Percentiles rank a stretch among this genome's conserved stretches.
phyloP scores from a whole-genome alignment of 768 basidiomycete species.

The Sutorius australiensis region DNA sequence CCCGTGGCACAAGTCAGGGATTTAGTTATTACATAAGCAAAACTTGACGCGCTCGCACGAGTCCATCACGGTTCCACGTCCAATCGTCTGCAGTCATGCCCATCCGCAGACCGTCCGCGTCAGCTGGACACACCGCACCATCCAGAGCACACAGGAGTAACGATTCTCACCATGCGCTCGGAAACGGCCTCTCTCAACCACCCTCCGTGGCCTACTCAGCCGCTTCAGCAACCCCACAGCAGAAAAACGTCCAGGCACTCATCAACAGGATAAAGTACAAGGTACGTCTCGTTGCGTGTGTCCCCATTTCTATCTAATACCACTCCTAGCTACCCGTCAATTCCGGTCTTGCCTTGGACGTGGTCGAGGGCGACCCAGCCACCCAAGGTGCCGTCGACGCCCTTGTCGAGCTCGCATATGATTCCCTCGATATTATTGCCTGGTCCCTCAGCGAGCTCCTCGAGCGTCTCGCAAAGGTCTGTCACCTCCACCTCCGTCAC shows the following conservation, averaged over 20 bases:
- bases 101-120: conserved; percentile 61
- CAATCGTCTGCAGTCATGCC: conserved; percentile 35
- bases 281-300: conserved; percentile 39
- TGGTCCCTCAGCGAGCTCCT: conserved; percentile 74
- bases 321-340: conserved; percentile 70
- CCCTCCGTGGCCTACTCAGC: conserved; percentile 37
- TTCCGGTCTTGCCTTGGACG: conserved; percentile 70
- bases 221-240: conserved; percentile 56
- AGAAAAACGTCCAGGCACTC: conserved; percentile 76
- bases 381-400: conserved; percentile 75
- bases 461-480: conserved; percentile 74
- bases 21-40: conserved; percentile 22
- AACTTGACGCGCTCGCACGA: conserved; percentile 13
- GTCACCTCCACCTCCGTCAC: conserved; percentile 10
- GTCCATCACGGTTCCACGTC: conserved; percentile 8
- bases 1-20: neutral
- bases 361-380: conserved; percentile 71
- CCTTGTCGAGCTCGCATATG: conserved; percentile 72
- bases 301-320: neutral
- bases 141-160: conserved; percentile 58
- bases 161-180: conserved; percentile 52
- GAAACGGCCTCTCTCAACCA: conserved; percentile 31
- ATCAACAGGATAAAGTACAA: conserved; percentile 80
- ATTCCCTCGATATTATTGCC: conserved; percentile 76
- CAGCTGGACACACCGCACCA: conserved; percentile 39